Evolutionary conservation across 2,329 filamentous ascomycete species (phyloP), one percentile per base, ranked within the genome.

Genomic region (Akanthomyces dipterigenus): DNA sequence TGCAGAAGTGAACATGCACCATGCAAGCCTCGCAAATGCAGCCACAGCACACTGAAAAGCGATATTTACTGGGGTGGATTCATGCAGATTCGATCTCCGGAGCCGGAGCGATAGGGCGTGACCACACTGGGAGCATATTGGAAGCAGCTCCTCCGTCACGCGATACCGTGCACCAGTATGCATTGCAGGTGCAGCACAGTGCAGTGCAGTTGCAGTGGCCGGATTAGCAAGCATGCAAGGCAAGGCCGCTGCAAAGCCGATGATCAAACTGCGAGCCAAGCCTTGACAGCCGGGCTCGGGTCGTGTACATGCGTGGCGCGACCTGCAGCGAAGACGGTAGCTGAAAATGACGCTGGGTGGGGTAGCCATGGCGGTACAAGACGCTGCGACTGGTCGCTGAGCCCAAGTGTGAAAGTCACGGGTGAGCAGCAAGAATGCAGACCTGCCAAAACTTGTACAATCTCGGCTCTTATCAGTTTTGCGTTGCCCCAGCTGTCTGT

Each of bases 341-440:
- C 60, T 62, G 60, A 62, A 62, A 57, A 56, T 55, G 58, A 55
- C 49, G 58, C 28, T 36, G 58, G 28, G 58, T 60, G 57, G 57
- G 28, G 57, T 16, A 26, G 26, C 57, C 28, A 53, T 51, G 57
- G 36, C 31, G 38, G 24, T n/a, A 45, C 34, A 53, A 42, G 40
- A 26, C 48, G 38, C 36, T 53, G 48, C 28, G 24, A 60, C 57
- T 60, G 57, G 57, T 43, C 28, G 40, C 28, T 20, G 38, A 38
- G 26, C 3, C 11, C 11, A 20, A 12, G 49, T 51, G 14, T 24
- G 7, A 60, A 53, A 53, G 57, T 60, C 57, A 60, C 57, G 40
- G 45, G 57, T 12, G 49, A 53, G 40, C 48, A 28, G 48, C 49
- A 60, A 60, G 57, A 54, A 60, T 60, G 57, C 57, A 60, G 42